Evolutionary conservation across 345 rosid genomes (phyloP).

Genomic region (Salix caprea): DNA sequence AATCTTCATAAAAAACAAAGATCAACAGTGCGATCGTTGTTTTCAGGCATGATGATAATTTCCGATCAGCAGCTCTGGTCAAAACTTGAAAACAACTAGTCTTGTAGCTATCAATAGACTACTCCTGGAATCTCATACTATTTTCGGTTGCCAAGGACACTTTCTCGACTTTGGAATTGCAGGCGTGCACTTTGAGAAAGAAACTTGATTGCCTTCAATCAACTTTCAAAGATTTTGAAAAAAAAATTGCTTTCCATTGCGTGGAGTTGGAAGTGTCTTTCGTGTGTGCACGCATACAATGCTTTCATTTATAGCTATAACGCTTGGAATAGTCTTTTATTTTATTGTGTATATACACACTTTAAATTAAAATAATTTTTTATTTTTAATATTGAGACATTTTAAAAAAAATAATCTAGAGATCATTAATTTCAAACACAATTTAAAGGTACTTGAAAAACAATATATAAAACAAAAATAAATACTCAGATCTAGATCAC

Average conservation of each 20-base stretch:
- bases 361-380: no score
- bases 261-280: no score
- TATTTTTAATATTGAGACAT: no score
- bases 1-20: neutral
- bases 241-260: neutral
- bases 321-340: no score
- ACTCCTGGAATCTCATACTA: neutral
- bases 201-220: neutral
- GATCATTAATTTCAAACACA: no score
- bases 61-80: neutral
- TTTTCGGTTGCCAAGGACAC: neutral
- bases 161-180: neutral
- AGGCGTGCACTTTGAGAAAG: neutral
- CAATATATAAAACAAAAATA: no score
- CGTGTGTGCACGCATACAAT: no score
- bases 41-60: neutral
- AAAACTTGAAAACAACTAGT: constrained; percentile 1
- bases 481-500: no score
- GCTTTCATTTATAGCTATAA: no score
- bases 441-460: no score
- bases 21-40: neutral
- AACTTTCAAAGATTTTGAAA: neutral
- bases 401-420: no score
- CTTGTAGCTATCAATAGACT: neutral
- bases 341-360: no score